Evolutionary conservation across 163 green algal species (phyloP), one percentile per base, ranked within the genome.

Genomic region (Prototheca cutis): DNA sequence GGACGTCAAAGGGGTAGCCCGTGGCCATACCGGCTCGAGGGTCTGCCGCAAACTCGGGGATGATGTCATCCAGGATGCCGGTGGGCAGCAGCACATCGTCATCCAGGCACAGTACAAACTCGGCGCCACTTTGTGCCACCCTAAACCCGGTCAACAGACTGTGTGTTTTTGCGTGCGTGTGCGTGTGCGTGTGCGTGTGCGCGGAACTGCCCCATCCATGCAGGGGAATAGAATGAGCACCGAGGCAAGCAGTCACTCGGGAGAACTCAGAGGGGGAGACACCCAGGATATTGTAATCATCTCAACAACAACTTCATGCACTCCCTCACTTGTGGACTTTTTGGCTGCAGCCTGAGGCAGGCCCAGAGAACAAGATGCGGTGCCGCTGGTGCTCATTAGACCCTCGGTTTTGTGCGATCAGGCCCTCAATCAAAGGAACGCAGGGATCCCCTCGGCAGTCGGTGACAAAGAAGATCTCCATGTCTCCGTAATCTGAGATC

Each of bases 241-340:
- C 42, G 42, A 52, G n/a, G n/a, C n/a, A n/a, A n/a, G n/a, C n/a
- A n/a, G n/a, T n/a, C n/a, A n/a, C n/a, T n/a, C n/a, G n/a, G n/a
- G n/a, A n/a, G n/a, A n/a, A n/a, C n/a, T n/a, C n/a, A n/a, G n/a
- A n/a, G n/a, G n/a, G n/a, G n/a, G n/a, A n/a, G n/a, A n/a, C n/a
- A n/a, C n/a, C n/a, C n/a, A n/a, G n/a, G n/a, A n/a, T n/a, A n/a
- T n/a, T n/a, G n/a, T n/a, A n/a, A n/a, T n/a, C n/a, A n/a, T n/a
- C n/a, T n/a, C n/a, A n/a, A n/a, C n/a, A n/a, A n/a, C n/a, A n/a
- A n/a, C n/a, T n/a, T n/a, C n/a, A n/a, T n/a, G n/a, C n/a, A n/a
- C n/a, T n/a, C n/a, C n/a, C 72, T 67, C 65, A 87, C 77, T 95
- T 95, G 76, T 89, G 79, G 10, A 94, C 90, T 65, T 96, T 96